A percentile compares a stretch with the other conserved stretches of the same genome.
Conservation (phyloP, 1,284 basidiomycete genomes). For the Hymenochaete sp. region DNA sequence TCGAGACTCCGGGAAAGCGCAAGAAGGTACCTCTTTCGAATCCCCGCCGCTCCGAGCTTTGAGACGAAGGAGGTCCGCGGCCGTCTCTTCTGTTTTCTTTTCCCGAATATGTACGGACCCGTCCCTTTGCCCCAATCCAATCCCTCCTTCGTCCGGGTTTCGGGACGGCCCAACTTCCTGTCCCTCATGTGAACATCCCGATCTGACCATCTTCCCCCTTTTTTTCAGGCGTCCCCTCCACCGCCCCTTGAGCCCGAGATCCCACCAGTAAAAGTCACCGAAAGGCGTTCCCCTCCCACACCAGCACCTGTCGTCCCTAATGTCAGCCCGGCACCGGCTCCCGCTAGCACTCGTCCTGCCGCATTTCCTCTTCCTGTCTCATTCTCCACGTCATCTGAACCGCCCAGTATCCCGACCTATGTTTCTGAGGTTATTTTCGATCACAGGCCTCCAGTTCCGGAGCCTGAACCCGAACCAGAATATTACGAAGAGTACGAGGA, state of each 20-base stretch:
- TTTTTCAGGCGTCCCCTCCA: slow-evolving; percentile 13
- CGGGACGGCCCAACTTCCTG: slow-evolving; percentile 71
- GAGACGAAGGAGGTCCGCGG: slow-evolving; percentile 69
- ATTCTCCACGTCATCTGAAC: slow-evolving; percentile 42
- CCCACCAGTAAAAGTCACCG: slow-evolving; percentile 45
- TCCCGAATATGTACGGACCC: slow-evolving; percentile 53
- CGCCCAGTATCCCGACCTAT: slow-evolving; percentile 56
- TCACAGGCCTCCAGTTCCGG: slow-evolving; percentile 31
- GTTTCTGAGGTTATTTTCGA: slow-evolving; percentile 58
- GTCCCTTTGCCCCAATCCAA: too few species aligned
- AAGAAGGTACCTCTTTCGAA: slow-evolving; percentile 73
- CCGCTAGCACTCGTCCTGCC: slow-evolving; percentile 68
- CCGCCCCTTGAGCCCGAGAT: too few species aligned
- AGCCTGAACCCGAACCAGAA: slow-evolving; percentile 3
- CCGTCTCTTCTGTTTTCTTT: slow-evolving; percentile 28
- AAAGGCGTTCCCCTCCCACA: slow-evolving; percentile 45
- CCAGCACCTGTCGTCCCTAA: slow-evolving; percentile 36
- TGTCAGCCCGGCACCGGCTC: slow-evolving; percentile 49
- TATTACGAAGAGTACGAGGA: slow-evolving; percentile 8
- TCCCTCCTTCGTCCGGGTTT: slow-evolving; percentile 74
- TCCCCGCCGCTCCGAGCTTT: slow-evolving; percentile 78
- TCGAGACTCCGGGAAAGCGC: slow-evolving; percentile 55
- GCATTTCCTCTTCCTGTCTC: slow-evolving; percentile 62
- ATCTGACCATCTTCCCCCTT: slow-evolving; percentile 32
- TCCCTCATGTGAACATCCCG: slow-evolving; percentile 22